These are phyloP conservation scores for Salvia sclarea DNA, from an alignment of 305 asterid genomes.

Conservation along the genomic window DNA sequence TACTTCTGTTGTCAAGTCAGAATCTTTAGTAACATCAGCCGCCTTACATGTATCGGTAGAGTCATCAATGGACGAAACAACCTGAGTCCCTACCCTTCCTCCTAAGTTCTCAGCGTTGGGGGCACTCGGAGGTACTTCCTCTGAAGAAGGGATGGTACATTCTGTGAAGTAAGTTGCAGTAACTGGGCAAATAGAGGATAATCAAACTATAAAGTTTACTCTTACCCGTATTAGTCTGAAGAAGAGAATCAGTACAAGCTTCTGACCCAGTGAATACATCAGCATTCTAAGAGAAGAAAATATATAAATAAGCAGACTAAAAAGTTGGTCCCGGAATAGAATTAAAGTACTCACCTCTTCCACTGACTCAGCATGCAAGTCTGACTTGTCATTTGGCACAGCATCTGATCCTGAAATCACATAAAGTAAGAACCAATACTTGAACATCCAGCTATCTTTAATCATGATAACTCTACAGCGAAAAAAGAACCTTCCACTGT, in stretches of 20 bases:
- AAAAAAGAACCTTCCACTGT: background rate
- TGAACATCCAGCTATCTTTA: slow-evolving; percentile 12
- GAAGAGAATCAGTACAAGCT: slow-evolving; percentile 48
- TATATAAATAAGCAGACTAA: slow-evolving; percentile 30
- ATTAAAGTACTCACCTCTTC: slow-evolving; percentile 49
- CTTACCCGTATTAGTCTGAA: slow-evolving; percentile 47
- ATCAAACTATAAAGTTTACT: slow-evolving; percentile 14
- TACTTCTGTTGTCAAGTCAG: slow-evolving; percentile 38
- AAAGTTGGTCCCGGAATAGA: slow-evolving; percentile 15
- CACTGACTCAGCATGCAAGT: slow-evolving; percentile 42
- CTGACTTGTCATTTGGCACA: slow-evolving; percentile 37
- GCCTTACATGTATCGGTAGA: slow-evolving; percentile 31
- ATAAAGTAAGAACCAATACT: slow-evolving; percentile 23
- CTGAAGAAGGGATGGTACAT: slow-evolving; percentile 38
- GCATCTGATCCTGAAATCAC: slow-evolving; percentile 40
- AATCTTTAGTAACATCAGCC: slow-evolving; percentile 33
- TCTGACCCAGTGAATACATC: slow-evolving; percentile 48
- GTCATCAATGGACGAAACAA: slow-evolving; percentile 32
- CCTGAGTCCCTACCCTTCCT: slow-evolving; percentile 34
- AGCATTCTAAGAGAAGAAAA: slow-evolving; percentile 44
- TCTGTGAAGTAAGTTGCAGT: slow-evolving; percentile 33
- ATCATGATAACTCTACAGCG: slow-evolving; percentile 2
- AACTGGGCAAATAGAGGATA: slow-evolving; percentile 21
- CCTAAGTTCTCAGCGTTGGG: slow-evolving; percentile 32
- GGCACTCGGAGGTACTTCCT: slow-evolving; percentile 30